These are phyloP conservation scores for Rhynchosporium graminicola DNA, from an alignment of 2,329 filamentous ascomycete genomes.

Conservation along the genomic window DNA sequence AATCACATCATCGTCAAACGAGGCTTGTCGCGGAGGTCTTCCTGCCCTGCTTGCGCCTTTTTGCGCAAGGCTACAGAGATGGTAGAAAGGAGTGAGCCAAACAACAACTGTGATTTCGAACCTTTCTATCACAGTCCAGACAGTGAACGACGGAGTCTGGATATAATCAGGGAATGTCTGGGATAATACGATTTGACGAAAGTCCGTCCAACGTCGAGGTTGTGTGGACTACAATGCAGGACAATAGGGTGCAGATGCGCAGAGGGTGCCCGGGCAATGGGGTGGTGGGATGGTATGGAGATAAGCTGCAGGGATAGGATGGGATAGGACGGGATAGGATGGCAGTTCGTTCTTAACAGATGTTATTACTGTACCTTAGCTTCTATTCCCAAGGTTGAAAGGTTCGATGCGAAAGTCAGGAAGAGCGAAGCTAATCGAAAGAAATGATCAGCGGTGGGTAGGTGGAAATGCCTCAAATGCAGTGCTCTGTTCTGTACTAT, in stretches of 20 bases:
- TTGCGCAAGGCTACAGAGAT: not conserved
- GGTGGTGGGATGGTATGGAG: too few relatives aligned
- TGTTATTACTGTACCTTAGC: too few relatives aligned
- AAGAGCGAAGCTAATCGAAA: too few relatives aligned
- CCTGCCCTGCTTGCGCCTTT: not conserved
- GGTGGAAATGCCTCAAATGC: too few relatives aligned
- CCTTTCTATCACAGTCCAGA: not conserved
- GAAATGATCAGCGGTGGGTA: too few relatives aligned
- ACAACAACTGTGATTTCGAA: not conserved
- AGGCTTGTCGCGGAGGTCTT: slow-evolving; percentile 5
- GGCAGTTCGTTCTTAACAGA: too few relatives aligned
- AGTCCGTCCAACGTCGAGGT: not conserved
- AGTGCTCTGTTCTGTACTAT: too few relatives aligned
- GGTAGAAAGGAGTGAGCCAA: not conserved
- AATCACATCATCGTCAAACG: slow-evolving; percentile 32
- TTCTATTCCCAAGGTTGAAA: too few relatives aligned
- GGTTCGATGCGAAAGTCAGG: too few relatives aligned
- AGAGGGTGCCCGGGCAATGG: too few relatives aligned
- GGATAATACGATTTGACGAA: not conserved
- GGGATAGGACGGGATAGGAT: too few relatives aligned
- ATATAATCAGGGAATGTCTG: not conserved
- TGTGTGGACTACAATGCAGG: slow-evolving; percentile 7
- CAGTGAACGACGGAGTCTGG: slow-evolving; percentile 10
- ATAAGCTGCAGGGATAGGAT: too few relatives aligned
- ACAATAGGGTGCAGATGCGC: not conserved